Evolutionary conservation across 805 yeast genomes (phyloP).

Genomic region (Nakazawaea peltata): DNA sequence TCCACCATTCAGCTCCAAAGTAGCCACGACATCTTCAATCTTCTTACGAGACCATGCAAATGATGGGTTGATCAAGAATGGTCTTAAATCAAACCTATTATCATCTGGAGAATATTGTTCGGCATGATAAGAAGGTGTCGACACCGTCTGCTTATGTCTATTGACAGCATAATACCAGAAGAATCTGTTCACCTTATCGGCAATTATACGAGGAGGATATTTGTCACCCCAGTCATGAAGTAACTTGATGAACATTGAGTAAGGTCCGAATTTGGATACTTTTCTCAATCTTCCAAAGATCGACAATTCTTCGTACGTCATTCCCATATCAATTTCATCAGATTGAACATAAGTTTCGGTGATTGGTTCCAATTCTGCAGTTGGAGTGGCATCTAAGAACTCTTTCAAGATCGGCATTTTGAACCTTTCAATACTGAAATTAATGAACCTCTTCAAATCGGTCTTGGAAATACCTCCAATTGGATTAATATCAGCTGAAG

Average conservation of each 20-base stretch:
- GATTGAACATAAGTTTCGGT: constrained; percentile 89
- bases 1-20: constrained; percentile 31
- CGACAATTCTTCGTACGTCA: constrained; percentile 91
- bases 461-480: constrained; percentile 98
- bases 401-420: constrained; percentile 69
- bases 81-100: constrained; percentile 91
- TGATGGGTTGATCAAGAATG: constrained; percentile 86
- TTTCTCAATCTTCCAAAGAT: constrained; percentile 87
- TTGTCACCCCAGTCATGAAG: constrained; percentile 89
- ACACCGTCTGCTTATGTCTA: constrained; percentile 95
- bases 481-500: constrained; percentile 95
- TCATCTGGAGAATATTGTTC: constrained; percentile 98
- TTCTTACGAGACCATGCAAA: constrained; percentile 86
- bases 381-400: constrained; percentile 88
- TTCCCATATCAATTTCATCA: constrained; percentile 97
- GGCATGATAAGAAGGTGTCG: constrained; percentile 96
- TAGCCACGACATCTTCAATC: constrained; percentile 71
- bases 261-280: constrained; percentile 93
- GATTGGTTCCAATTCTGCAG: constrained; percentile 97
- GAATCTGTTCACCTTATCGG: constrained; percentile 87
- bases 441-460: constrained; percentile 80
- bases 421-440: constrained; percentile 63
- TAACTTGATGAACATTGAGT: constrained; percentile 84
- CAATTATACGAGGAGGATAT: constrained; percentile 75
- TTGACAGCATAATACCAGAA: constrained; percentile 92